Conservation (phyloP, 352 stramenopile species). For the Pythium monospermum region DNA sequence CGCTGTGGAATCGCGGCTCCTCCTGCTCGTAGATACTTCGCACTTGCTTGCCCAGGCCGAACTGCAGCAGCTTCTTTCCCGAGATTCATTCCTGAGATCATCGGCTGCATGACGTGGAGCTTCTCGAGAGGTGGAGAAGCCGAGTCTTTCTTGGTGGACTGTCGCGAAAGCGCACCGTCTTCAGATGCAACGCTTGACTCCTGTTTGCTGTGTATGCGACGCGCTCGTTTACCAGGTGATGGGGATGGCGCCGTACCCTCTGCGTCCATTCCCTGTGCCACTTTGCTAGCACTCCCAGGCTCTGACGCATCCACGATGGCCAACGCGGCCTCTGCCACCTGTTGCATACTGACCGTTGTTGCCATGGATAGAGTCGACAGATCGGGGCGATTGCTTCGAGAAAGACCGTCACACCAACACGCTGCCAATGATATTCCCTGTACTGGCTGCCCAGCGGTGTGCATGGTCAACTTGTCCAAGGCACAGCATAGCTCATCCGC, state of each 20-base stretch:
- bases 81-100: background rate
- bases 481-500: slow-evolving; percentile 17
- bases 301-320: no score
- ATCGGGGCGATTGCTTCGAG: background rate
- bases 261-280: no score
- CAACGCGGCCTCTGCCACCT: background rate
- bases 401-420: background rate
- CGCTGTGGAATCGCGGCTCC: background rate
- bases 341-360: background rate
- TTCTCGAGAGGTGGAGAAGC: background rate
- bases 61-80: no score
- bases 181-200: slow-evolving; percentile 8
- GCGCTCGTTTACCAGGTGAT: background rate
- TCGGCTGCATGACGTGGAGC: slow-evolving; percentile 14
- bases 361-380: background rate
- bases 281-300: no score
- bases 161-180: background rate
- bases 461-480: slow-evolving; percentile 1
- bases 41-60: no score
- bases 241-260: background rate
- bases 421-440: background rate
- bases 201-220: slow-evolving; percentile 3
- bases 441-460: background rate
- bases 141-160: background rate
- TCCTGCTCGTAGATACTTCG: no score